Conservation (phyloP, 306 rosid genomes). For the Elaeagnus macrophylla region DNA sequence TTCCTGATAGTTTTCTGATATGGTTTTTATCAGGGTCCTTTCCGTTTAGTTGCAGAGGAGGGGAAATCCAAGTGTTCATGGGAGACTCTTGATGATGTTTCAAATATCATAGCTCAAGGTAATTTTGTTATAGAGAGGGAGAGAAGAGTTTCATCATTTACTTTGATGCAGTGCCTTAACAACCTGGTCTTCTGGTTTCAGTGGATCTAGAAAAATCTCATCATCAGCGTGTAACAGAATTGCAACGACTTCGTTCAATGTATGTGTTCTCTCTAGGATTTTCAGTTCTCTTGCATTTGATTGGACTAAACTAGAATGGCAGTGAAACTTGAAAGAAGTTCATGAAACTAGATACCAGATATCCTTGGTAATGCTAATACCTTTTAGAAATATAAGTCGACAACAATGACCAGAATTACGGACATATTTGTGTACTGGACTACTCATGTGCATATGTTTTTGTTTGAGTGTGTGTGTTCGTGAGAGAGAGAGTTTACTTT, state of each 20-base stretch:
- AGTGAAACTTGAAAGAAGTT: not conserved
- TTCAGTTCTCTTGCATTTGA: not conserved
- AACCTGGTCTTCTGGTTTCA: slow-evolving; percentile 19
- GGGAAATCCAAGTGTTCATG: slow-evolving; percentile 96
- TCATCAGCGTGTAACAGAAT: slow-evolving; percentile 87
- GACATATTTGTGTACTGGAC: too few species aligned
- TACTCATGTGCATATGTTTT: too few species aligned
- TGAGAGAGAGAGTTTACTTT: too few species aligned
- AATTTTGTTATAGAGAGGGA: not conserved
- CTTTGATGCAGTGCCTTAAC: too few species aligned
- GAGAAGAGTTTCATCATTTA: too few species aligned
- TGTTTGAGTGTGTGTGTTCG: too few species aligned
- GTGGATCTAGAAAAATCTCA: slow-evolving; percentile 94
- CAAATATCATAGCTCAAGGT: slow-evolving; percentile 81
- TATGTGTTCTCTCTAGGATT: slow-evolving; percentile 29
- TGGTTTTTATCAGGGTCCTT: slow-evolving; percentile 61
- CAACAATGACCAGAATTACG: too few species aligned
- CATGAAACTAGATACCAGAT: not conserved
- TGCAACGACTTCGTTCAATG: slow-evolving; percentile 90
- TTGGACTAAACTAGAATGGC: not conserved
- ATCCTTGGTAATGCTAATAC: too few species aligned
- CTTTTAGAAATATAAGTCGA: too few species aligned
- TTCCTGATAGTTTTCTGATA: not conserved
- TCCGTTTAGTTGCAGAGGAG: slow-evolving; percentile 93
- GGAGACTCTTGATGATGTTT: slow-evolving; percentile 91